These are phyloP conservation scores for Solidago caesia DNA, from an alignment of 129 eudicot genomes.

Conservation along the genomic window DNA sequence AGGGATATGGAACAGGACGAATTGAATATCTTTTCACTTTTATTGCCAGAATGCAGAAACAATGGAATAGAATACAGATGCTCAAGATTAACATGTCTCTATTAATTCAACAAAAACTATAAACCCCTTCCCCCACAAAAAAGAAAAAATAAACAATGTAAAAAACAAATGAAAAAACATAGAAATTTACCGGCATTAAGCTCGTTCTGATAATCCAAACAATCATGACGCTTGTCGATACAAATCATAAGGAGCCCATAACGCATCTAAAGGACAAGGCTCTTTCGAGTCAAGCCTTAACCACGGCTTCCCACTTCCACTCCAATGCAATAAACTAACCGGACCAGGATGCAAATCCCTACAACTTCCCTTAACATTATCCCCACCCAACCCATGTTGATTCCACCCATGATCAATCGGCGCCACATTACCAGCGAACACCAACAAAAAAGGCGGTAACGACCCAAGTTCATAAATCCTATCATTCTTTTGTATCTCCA, in stretches of 20 bases:
- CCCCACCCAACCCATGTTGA: constrained; percentile 95
- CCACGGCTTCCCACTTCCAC: constrained; percentile 98
- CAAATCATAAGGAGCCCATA: constrained; percentile 94
- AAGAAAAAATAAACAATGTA: neutral
- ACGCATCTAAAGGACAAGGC: constrained; percentile 75
- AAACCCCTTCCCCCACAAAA: constrained; percentile 18
- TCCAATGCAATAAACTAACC: constrained; percentile 88
- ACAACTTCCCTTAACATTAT: constrained; percentile 87
- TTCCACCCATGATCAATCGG: constrained; percentile 95
- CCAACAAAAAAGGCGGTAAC: constrained; percentile 84
- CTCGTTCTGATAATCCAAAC: neutral
- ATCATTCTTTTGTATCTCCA: constrained; percentile 79
- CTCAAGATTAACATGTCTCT: constrained; percentile 25
- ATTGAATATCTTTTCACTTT: constrained; percentile 35
- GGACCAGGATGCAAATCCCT: constrained; percentile 94
- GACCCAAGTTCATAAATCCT: constrained; percentile 97
- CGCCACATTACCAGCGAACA: constrained; percentile 91
- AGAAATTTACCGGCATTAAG: constrained; percentile 48
- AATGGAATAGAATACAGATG: constrained; percentile 41
- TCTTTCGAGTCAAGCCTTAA: constrained; percentile 60
- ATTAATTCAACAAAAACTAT: constrained; percentile 25
- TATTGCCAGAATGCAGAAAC: constrained; percentile 38
- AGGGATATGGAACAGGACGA: constrained; percentile 2
- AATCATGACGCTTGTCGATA: constrained; percentile 47
- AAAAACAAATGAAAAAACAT: constrained; percentile 30